Percentiles rank a stretch among this genome's conserved stretches.
Conservation (phyloP, 257 asterid genomes). For the Ajuga chamaepitys region DNA sequence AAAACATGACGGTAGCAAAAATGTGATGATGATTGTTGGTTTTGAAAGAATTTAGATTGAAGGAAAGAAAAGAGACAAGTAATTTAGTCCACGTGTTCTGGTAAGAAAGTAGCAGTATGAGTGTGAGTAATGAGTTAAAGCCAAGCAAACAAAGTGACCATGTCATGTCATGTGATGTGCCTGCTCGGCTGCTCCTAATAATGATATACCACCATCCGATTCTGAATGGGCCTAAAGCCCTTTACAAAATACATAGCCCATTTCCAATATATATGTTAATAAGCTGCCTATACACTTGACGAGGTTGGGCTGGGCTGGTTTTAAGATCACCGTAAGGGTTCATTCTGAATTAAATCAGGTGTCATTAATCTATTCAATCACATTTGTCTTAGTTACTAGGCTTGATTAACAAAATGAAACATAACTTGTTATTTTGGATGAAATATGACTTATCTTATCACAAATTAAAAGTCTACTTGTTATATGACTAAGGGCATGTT, state of each 20-base stretch:
- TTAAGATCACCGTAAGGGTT: too few relatives aligned
- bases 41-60: constrained; percentile 12
- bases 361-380: too few relatives aligned
- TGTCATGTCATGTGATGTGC: background rate
- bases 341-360: too few relatives aligned
- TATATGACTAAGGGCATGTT: too few relatives aligned
- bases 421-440: too few relatives aligned
- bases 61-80: background rate
- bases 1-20: background rate
- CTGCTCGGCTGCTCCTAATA: constrained; percentile 9
- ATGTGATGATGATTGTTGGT: background rate
- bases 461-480: too few relatives aligned
- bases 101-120: constrained; percentile 9
- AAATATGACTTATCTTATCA: too few relatives aligned
- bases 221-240: too few relatives aligned
- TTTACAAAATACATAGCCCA: background rate
- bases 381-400: too few relatives aligned
- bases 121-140: constrained; percentile 14
- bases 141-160: constrained; percentile 10
- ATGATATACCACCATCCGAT: constrained; percentile 17
- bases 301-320: too few relatives aligned
- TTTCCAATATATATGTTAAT: background rate
- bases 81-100: constrained; percentile 12
- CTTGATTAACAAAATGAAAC: too few relatives aligned
- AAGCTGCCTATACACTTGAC: too few relatives aligned